These are phyloP conservation scores for Bombardia bombarda DNA, from an alignment of 495 filamentous ascomycete species.

Conservation along the genomic window DNA sequence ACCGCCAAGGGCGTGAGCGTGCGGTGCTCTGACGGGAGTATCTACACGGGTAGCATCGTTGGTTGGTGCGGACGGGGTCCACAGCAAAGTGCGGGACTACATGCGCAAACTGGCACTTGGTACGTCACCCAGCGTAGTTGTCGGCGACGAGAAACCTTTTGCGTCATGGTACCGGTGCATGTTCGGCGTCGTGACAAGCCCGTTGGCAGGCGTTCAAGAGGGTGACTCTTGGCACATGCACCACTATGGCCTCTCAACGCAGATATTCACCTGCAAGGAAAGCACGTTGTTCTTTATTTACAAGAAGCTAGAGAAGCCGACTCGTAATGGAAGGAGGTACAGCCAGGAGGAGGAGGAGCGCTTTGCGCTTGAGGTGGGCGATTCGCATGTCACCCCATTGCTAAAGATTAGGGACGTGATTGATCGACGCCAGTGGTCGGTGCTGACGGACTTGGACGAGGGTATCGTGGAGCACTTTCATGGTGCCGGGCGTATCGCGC, in stretches of 20 bases:
- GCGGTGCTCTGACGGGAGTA: conserved; percentile 32
- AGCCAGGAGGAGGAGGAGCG: conserved; percentile 22
- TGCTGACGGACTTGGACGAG: conserved; percentile 26
- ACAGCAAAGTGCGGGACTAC: conserved; percentile 35
- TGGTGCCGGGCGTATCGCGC: conserved; percentile 20
- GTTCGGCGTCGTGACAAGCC: conserved; percentile 27
- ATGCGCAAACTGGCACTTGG: not conserved
- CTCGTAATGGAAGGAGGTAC: conserved; percentile 18
- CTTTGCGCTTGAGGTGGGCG: conserved; percentile 19
- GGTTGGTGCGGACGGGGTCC: conserved; percentile 47
- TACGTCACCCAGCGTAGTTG: not conserved
- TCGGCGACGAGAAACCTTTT: conserved; percentile 11
- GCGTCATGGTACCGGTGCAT: conserved; percentile 21
- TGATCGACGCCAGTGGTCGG: not conserved
- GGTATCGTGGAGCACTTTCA: conserved; percentile 20
- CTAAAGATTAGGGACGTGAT: conserved; percentile 26
- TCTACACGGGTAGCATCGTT: conserved; percentile 38
- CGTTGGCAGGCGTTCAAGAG: not conserved
- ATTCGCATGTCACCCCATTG: conserved; percentile 16
- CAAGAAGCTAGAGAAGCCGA: conserved; percentile 21
- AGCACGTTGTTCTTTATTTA: conserved; percentile 30
- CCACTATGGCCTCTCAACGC: conserved; percentile 18
- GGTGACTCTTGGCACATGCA: conserved; percentile 8
- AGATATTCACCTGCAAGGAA: conserved; percentile 17
- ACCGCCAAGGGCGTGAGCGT: conserved; percentile 16